Evolutionary conservation across 2,329 filamentous ascomycete genomes (phyloP).

Genomic region (Cladosporium sp.): DNA sequence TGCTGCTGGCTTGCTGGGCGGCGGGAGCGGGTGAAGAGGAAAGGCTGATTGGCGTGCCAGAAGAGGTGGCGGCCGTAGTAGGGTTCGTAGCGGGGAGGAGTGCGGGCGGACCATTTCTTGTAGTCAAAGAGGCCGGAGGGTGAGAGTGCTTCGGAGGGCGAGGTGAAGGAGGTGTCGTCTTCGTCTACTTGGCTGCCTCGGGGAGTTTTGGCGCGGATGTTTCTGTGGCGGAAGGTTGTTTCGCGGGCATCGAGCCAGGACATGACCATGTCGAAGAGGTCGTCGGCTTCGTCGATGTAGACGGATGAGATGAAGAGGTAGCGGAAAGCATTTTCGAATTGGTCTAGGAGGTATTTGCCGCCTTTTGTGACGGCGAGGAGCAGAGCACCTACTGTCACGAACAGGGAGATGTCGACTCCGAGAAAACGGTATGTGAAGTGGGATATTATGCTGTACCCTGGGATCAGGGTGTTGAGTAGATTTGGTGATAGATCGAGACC

Average conservation of each 20-base stretch:
- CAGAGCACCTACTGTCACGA: slow-evolving; percentile 47
- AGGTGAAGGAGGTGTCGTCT: slow-evolving; percentile 25
- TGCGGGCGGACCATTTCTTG: slow-evolving; percentile 49
- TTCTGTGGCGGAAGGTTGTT: slow-evolving; percentile 39
- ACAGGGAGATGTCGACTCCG: slow-evolving; percentile 51
- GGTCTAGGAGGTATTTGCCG: slow-evolving; percentile 38
- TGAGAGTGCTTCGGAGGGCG: slow-evolving; percentile 39
- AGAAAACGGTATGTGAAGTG: slow-evolving; percentile 44
- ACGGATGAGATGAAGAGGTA: slow-evolving; percentile 45
- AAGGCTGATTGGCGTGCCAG: slow-evolving; percentile 43
- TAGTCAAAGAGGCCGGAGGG: slow-evolving; percentile 51
- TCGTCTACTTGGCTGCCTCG: slow-evolving; percentile 38
- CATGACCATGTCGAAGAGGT: slow-evolving; percentile 45
- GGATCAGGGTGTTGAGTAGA: slow-evolving; percentile 52
- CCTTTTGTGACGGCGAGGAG: slow-evolving; percentile 44
- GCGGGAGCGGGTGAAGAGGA: slow-evolving; percentile 44
- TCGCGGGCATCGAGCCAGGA: slow-evolving; percentile 46
- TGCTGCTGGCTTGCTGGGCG: slow-evolving; percentile 31
- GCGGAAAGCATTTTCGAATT: slow-evolving; percentile 35
- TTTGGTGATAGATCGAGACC: slow-evolving; percentile 44
- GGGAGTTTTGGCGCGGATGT: slow-evolving; percentile 44
- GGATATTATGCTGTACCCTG: slow-evolving; percentile 52
- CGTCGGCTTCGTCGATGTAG: slow-evolving; percentile 47
- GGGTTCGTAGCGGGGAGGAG: slow-evolving; percentile 52
- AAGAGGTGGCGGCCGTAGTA: slow-evolving; percentile 49